Evolutionary conservation across 352 stramenopile species (phyloP), one percentile per base, ranked within the genome.

Genomic region (Plasmopara halstedii): DNA sequence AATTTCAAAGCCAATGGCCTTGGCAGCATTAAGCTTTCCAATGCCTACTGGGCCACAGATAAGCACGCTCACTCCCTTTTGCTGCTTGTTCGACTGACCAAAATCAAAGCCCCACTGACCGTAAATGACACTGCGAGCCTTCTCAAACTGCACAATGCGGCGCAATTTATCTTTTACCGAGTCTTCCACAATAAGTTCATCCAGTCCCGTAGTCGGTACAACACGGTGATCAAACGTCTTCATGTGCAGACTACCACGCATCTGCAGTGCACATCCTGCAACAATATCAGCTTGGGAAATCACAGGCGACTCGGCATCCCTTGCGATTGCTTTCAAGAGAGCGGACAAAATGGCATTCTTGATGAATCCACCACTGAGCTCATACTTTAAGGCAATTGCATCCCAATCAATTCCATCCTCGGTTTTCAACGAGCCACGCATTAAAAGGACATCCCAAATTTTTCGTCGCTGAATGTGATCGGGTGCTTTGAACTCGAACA

Each of bases 281-380:
- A 91, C 75, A 33, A 95, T 74, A 40, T 94, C 84, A 0, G 65
- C 72, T 35, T 95, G 75, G 17, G 56, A 69, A 44, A 94, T 85
- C 29, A 89, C 74, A 0, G 77, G 78, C 0, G 64, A 45, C 34
- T 79, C 67, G 2, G 56, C 46, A 40, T 83, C 53, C 17, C 80
- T 65, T 11, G 71, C 75, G 35, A 91, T 86, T 18, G 83, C 81
- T 32, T 80, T 84, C 14, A 95, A 51, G 26, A 94, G 64, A 36
- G 82, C 78, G 26, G 81, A 89, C 10, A 94, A 53, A 44, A 95
- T 86, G 26, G 84, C 82, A 48, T 95, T 95, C 66, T 95, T 93
- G 64, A 95, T 95, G 56, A 95, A 95, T 3, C 82, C 84, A 34
- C 84, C 84, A 46, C 79, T 91, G 21, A 95, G 70, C 33, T 95